These are phyloP conservation scores for Polychytrium aggregatum DNA, from an alignment of 192 early-diverging fungal species.

Conservation along the genomic window DNA sequence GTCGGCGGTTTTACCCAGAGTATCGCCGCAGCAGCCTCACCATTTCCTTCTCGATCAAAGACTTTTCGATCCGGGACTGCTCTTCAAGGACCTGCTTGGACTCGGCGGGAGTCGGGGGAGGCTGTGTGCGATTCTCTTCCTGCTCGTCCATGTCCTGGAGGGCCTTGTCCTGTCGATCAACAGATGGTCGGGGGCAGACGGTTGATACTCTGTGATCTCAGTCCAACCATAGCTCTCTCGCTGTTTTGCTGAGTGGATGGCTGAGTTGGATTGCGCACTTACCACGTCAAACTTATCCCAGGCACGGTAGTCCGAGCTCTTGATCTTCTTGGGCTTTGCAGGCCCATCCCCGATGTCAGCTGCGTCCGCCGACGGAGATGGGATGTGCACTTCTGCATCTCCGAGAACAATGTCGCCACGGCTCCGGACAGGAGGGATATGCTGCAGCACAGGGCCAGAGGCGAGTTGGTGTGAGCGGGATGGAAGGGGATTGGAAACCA, in stretches of 20 bases:
- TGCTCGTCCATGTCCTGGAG: conserved; percentile 14
- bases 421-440: conserved; percentile 1
- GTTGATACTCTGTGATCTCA: no score
- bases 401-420: no score
- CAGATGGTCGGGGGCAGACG: no score
- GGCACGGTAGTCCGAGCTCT: conserved; percentile 17
- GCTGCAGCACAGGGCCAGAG: neutral
- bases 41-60: conserved; percentile 40
- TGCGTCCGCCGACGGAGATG: neutral
- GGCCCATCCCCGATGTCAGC: neutral
- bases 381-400: neutral
- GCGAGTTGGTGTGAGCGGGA: neutral
- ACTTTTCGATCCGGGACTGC: conserved; percentile 14
- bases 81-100: neutral
- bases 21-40: no score
- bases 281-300: conserved; percentile 38
- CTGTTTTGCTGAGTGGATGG: no score
- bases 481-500: neutral
- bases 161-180: conserved; percentile 10
- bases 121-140: neutral
- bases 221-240: no score
- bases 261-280: no score
- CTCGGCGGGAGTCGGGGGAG: neutral
- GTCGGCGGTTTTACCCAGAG: no score
- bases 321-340: conserved; percentile 4